phyloP scores from a whole-genome alignment of 2,329 filamentous ascomycete genomes.

The Hypomyces perniciosus region DNA sequence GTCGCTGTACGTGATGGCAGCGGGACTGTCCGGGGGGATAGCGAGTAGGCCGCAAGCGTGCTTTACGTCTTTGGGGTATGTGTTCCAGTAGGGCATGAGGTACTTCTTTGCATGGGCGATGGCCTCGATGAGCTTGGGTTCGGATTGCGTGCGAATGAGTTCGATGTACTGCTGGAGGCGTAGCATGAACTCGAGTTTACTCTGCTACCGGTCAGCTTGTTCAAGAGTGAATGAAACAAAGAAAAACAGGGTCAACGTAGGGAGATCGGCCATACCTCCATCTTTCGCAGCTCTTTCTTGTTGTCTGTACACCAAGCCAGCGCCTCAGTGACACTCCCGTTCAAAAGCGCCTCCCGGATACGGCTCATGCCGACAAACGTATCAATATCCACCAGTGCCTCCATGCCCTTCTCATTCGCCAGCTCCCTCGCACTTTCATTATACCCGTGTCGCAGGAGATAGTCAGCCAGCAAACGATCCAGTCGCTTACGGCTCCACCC shows the following conservation, averaged over 20 bases:
- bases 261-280: conserved; percentile 51
- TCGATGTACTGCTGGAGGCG: conserved; percentile 94
- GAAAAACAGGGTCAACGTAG: background rate
- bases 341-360: conserved; percentile 67
- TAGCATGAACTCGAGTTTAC: conserved; percentile 86
- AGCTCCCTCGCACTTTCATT: conserved; percentile 68
- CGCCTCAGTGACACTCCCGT: conserved; percentile 69
- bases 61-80: conserved; percentile 62
- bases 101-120: conserved; percentile 78
- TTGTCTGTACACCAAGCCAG: conserved; percentile 90
- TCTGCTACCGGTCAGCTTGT: conserved; percentile 38
- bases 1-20: conserved; percentile 37
- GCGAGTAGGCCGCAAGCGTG: conserved; percentile 77
- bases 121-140: conserved; percentile 65
- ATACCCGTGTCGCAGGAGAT: conserved; percentile 80
- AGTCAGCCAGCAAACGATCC: conserved; percentile 85
- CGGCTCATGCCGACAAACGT: conserved; percentile 78
- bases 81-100: conserved; percentile 63
- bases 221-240: conserved; percentile 3
- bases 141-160: conserved; percentile 63
- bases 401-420: conserved; percentile 68
- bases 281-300: conserved; percentile 84
- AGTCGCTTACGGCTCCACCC: conserved; percentile 77
- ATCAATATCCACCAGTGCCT: conserved; percentile 78
- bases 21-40: conserved; percentile 50